Base-by-base conservation (phyloP, 768 basidiomycete species). In the Rhizopogon vinicolor region DNA sequence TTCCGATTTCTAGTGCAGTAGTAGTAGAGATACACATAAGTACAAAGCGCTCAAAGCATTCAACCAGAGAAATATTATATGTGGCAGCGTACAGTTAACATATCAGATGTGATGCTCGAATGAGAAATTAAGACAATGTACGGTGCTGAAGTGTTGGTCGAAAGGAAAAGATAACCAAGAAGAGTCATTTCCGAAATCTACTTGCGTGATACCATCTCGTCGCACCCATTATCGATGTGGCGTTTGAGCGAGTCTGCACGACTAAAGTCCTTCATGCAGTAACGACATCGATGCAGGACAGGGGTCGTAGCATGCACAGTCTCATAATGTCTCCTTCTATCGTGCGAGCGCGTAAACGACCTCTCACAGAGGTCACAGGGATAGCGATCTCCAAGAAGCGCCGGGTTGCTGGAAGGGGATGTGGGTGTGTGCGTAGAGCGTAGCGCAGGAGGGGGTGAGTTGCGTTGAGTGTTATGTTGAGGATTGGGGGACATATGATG, bases 151-250 rank as follows among this genome's bases (percentile, higher is more conserved):
- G 13, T 37, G 29, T 41, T n/a, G 33, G 43, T 7, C n/a, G 56
- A 44, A 29, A 45, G 16, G 18, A 25, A 37, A 33, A 43, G 35
- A n/a, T 29, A 28, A 41, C 16, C 31, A 51, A 37, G 35, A 55
- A 46, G 41, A 58, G 13, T 51, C 25, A 28, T 46, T 43, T 52
- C 41, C 40, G 39, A 31, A 59, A 57, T 61, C 60, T 69, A 70
- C 66, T 67, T 70, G 54, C 53, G 44, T 54, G 62, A 68, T 58
- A 78, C 76, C 75, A 78, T 79, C 66, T 84, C 83, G 67, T 86
- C 84, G 73, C 87, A 89, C 50, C 89, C 89, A 61, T 90, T 89
- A 75, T 91, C 89, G 52, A 87, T 62, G 70, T 92, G 90, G 66
- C 90, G 78, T 72, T 91, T 92, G 60, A 91, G 75, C 56, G 90